Percentiles rank a stretch among this genome's conserved stretches.
Conservation (phyloP, 768 basidiomycete species). For the Lepiota venenata region DNA sequence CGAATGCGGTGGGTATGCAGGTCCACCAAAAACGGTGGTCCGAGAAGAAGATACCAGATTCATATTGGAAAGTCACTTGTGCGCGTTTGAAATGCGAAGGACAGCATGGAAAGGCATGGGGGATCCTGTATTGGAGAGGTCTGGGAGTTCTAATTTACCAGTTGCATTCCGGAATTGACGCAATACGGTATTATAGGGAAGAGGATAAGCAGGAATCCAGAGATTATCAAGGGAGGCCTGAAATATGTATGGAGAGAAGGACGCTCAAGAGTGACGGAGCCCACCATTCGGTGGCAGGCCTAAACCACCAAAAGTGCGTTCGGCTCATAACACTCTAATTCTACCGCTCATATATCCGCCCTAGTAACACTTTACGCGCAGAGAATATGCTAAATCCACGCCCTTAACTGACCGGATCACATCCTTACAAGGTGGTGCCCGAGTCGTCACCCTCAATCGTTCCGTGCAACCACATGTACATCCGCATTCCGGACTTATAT, state of each 20-base stretch:
- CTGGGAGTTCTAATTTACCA: constrained; percentile 20
- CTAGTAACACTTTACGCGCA: too few species aligned
- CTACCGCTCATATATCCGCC: too few species aligned
- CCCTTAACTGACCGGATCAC: too few species aligned
- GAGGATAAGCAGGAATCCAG: constrained; percentile 53
- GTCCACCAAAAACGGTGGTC: constrained; percentile 77
- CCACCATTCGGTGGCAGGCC: too few species aligned
- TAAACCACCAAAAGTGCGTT: too few species aligned
- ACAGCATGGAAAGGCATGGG: constrained; percentile 82
- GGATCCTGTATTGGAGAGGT: constrained; percentile 78
- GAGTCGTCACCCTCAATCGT: too few species aligned
- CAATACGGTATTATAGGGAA: constrained; percentile 42
- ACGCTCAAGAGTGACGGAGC: constrained; percentile 29
- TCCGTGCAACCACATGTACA: too few species aligned
- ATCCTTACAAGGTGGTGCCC: too few species aligned
- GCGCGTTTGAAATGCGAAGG: constrained; percentile 72
- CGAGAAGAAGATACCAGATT: constrained; percentile 59
- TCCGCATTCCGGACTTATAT: too few species aligned
- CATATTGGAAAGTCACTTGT: constrained; percentile 75
- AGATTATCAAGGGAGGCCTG: constrained; percentile 64
- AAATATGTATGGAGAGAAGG: constrained; percentile 76
- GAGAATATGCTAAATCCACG: too few species aligned
- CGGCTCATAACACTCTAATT: too few species aligned
- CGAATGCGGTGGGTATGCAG: constrained; percentile 60
- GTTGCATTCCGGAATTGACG: constrained; percentile 2